phyloP scores from a whole-genome alignment of 225 moss, liverwort and hornwort species.

The Asterella californica region DNA sequence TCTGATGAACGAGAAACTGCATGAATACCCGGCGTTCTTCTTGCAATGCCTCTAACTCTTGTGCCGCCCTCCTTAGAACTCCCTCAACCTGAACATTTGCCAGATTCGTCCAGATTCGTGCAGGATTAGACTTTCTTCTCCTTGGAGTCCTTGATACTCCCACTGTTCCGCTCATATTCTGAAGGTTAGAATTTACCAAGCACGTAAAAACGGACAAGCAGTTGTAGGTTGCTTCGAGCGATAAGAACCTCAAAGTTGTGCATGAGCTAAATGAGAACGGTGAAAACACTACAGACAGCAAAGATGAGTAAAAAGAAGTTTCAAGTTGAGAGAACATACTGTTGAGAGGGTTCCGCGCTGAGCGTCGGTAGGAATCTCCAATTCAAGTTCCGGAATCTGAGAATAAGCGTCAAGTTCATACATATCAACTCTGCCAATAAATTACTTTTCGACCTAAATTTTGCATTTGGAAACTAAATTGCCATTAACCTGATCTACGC shows the following conservation, averaged over 20 bases:
- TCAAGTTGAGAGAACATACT: constrained; percentile 40
- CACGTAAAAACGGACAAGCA: neutral
- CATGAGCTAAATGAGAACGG: neutral
- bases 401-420: constrained; percentile 1
- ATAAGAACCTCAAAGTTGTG: neutral
- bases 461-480: no score
- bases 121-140: neutral
- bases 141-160: no score
- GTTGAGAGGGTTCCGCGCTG: constrained; percentile 80
- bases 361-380: constrained; percentile 73
- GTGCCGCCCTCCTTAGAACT: constrained; percentile 62
- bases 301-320: neutral
- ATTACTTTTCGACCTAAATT: no score
- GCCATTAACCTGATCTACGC: no score
- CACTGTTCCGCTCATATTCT: no score
- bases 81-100: constrained; percentile 58
- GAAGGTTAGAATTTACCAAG: neutral
- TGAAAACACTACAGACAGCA: neutral
- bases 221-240: neutral
- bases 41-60: constrained; percentile 66
- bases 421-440: no score
- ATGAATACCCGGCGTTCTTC: constrained; percentile 59
- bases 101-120: no score
- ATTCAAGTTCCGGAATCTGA: constrained; percentile 76
- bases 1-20: neutral